These are phyloP conservation scores for Capsicum pubescens DNA, from an alignment of 257 asterid genomes.

Conservation along the genomic window DNA sequence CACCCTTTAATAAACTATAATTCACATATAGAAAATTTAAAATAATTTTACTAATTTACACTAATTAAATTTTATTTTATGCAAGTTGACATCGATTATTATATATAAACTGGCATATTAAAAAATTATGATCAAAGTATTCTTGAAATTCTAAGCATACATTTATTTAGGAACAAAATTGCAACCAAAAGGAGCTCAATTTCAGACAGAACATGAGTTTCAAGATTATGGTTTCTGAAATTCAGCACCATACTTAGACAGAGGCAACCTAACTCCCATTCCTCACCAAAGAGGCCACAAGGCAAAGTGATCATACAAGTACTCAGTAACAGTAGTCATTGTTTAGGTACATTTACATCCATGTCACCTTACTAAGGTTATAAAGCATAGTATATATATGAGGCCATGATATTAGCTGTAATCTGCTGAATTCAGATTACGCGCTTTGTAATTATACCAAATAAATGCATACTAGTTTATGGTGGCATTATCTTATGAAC, in stretches of 20 bases:
- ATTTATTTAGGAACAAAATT: no score
- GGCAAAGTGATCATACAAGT: not conserved
- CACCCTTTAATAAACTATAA: no score
- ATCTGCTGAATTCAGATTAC: not conserved
- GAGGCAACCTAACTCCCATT: slow-evolving; percentile 41
- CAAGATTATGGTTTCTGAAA: slow-evolving; percentile 43
- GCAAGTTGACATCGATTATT: no score
- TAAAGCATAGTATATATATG: not conserved
- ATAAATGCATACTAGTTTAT: not conserved
- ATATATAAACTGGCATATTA: no score
- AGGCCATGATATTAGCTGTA: not conserved
- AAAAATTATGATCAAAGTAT: no score
- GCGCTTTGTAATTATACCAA: not conserved
- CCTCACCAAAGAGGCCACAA: slow-evolving; percentile 38
- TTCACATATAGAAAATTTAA: no score
- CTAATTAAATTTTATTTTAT: no score
- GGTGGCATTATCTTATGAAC: no score
- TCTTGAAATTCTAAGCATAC: no score
- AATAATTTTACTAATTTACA: no score
- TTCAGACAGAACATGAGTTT: not conserved
- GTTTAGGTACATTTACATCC: not conserved
- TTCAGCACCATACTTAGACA: slow-evolving; percentile 40
- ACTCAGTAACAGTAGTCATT: not conserved
- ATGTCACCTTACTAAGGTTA: not conserved
- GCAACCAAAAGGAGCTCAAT: not conserved